Conservation (phyloP, 1,139 yeast species). For the Sugiyamaella japonica region DNA sequence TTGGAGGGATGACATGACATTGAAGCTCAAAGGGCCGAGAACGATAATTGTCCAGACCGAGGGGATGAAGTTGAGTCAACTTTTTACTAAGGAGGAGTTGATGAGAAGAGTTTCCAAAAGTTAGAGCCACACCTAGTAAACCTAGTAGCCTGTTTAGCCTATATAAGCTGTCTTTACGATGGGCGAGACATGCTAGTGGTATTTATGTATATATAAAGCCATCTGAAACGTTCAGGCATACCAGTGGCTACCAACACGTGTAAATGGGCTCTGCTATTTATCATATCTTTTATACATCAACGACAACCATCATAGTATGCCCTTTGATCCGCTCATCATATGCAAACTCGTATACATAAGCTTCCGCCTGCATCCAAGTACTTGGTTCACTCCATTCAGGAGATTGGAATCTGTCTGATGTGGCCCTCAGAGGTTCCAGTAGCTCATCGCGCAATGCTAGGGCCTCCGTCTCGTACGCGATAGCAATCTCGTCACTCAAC, state of each 20-base stretch:
- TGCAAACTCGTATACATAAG: not conserved
- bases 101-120: conserved; percentile 8
- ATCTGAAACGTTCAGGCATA: too few species aligned
- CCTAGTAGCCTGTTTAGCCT: too few species aligned
- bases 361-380: not conserved
- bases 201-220: too few species aligned
- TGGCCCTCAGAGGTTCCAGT: not conserved
- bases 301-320: too few species aligned
- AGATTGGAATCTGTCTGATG: not conserved
- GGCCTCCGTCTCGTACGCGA: not conserved
- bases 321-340: too few species aligned
- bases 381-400: not conserved
- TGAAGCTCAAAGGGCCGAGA: conserved; percentile 29
- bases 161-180: too few species aligned
- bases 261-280: too few species aligned
- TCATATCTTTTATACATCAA: too few species aligned
- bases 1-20: conserved; percentile 26
- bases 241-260: too few species aligned
- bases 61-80: conserved; percentile 19
- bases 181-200: too few species aligned
- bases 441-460: not conserved
- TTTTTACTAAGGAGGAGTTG: conserved; percentile 26
- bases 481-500: not conserved
- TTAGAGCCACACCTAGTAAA: too few species aligned
- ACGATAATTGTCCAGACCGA: conserved; percentile 27